A percentile compares a stretch with the other conserved stretches of the same genome.
phyloP scores from a whole-genome alignment of 192 early-diverging fungal genomes.

The Backusella tarrabulga region DNA sequence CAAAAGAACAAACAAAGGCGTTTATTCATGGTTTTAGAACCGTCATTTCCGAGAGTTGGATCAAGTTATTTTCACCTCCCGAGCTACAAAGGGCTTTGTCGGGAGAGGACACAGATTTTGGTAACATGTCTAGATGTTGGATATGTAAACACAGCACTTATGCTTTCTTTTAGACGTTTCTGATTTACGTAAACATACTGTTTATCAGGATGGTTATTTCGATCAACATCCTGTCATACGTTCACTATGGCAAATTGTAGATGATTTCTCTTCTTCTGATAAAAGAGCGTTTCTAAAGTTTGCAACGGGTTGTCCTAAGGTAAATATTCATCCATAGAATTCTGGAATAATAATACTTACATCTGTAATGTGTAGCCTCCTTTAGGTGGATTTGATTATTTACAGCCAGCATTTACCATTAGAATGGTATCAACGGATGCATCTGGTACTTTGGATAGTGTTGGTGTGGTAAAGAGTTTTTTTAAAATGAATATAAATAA shows the following conservation, averaged over 20 bases:
- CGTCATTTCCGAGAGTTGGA: conserved; percentile 77
- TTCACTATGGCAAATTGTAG: conserved; percentile 68
- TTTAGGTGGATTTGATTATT: conserved; percentile 58
- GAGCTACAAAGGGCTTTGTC: conserved; percentile 78
- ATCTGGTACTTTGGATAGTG: conserved; percentile 21
- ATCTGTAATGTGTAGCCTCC: conserved; percentile 44
- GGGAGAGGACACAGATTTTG: conserved; percentile 61
- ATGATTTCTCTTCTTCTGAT: conserved; percentile 57
- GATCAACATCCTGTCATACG: conserved; percentile 69
- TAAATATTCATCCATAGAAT: conserved; percentile 26
- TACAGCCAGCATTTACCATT: conserved; percentile 59
- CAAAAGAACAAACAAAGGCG: conserved; percentile 62
- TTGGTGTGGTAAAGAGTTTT: conserved; percentile 51
- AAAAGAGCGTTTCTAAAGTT: conserved; percentile 70
- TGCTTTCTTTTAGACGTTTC: conserved; percentile 53
- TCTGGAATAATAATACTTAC: background rate
- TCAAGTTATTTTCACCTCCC: conserved; percentile 83
- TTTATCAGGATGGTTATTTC: conserved; percentile 69
- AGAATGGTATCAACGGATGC: conserved; percentile 42
- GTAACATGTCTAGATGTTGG: conserved; percentile 29
- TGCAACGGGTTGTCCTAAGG: conserved; percentile 73
- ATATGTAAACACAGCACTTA: background rate
- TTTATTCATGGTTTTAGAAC: conserved; percentile 71
- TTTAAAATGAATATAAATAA: conserved; percentile 58
- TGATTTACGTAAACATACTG: conserved; percentile 60